Conservation (phyloP, 164 flowering plant species). For the Tetracentron sinense region DNA sequence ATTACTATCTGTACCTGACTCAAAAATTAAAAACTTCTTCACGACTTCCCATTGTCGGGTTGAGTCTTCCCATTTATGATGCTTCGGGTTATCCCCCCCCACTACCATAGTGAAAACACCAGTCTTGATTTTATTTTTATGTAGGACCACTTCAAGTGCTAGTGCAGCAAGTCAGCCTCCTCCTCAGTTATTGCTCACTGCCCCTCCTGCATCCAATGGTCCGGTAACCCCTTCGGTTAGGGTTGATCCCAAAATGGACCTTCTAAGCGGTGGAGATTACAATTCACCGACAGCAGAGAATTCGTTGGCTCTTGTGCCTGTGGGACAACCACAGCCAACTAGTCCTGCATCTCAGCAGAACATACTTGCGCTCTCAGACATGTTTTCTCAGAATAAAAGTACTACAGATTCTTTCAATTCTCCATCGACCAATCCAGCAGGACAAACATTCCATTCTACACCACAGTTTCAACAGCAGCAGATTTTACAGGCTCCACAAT, state of each 20-base stretch:
- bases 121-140: not conserved
- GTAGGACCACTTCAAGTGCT: slow-evolving; percentile 34
- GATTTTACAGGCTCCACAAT: slow-evolving; percentile 35
- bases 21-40: not conserved
- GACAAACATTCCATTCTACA: slow-evolving; percentile 32
- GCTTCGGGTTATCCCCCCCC: not conserved
- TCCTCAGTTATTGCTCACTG: slow-evolving; percentile 30
- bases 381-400: slow-evolving; percentile 42
- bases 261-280: slow-evolving; percentile 84
- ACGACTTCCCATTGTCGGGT: not conserved
- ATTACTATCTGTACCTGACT: not conserved
- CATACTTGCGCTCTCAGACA: slow-evolving; percentile 70
- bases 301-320: slow-evolving; percentile 80
- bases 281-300: slow-evolving; percentile 52
- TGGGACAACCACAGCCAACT: slow-evolving; percentile 48
- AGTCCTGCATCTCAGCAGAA: slow-evolving; percentile 51
- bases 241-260: slow-evolving; percentile 61
- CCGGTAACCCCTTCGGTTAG: slow-evolving; percentile 26
- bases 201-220: slow-evolving; percentile 23
- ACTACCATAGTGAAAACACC: not conserved
- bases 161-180: slow-evolving; percentile 25
- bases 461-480: slow-evolving; percentile 53
- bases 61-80: slow-evolving; percentile 1
- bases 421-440: slow-evolving; percentile 30
- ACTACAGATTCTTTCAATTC: slow-evolving; percentile 26